Evolutionary conservation across 2,329 filamentous ascomycete species (phyloP).

Genomic region (Cladosporium sp.): DNA sequence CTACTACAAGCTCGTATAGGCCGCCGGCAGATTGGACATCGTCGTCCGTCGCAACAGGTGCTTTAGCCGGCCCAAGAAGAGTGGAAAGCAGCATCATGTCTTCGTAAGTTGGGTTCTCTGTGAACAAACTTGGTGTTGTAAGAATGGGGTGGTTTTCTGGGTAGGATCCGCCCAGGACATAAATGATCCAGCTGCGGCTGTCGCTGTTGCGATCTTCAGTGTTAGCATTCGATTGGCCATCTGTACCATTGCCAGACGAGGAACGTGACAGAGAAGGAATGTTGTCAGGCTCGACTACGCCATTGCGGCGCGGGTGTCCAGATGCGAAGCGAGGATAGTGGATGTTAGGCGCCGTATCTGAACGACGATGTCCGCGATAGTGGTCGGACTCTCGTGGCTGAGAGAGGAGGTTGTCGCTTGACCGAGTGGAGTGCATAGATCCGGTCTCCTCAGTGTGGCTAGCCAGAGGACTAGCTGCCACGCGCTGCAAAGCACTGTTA

Average conservation of each 20-base stretch:
- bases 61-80: slow-evolving; percentile 63
- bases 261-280: slow-evolving; percentile 46
- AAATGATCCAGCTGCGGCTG: slow-evolving; percentile 67
- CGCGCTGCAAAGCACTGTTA: slow-evolving; percentile 28
- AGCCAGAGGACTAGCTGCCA: slow-evolving; percentile 27
- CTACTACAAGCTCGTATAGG: slow-evolving; percentile 47
- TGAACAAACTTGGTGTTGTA: slow-evolving; percentile 66
- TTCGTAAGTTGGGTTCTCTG: slow-evolving; percentile 67
- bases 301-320: slow-evolving; percentile 59
- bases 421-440: slow-evolving; percentile 30
- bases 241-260: slow-evolving; percentile 27
- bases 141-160: slow-evolving; percentile 68
- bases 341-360: slow-evolving; percentile 33
- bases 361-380: slow-evolving; percentile 28
- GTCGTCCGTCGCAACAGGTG: slow-evolving; percentile 61
- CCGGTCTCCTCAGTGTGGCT: slow-evolving; percentile 31
- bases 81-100: slow-evolving; percentile 68
- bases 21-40: slow-evolving; percentile 62
- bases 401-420: slow-evolving; percentile 27
- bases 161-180: slow-evolving; percentile 66
- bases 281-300: slow-evolving; percentile 55
- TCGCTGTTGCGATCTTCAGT: slow-evolving; percentile 29
- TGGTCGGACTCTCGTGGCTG: slow-evolving; percentile 19
- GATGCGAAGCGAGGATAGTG: slow-evolving; percentile 54
- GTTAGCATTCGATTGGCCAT: slow-evolving; percentile 34